Evolutionary conservation across 257 asterid genomes (phyloP), one percentile per base, ranked within the genome.

Genomic region (Solanum neorickii): DNA sequence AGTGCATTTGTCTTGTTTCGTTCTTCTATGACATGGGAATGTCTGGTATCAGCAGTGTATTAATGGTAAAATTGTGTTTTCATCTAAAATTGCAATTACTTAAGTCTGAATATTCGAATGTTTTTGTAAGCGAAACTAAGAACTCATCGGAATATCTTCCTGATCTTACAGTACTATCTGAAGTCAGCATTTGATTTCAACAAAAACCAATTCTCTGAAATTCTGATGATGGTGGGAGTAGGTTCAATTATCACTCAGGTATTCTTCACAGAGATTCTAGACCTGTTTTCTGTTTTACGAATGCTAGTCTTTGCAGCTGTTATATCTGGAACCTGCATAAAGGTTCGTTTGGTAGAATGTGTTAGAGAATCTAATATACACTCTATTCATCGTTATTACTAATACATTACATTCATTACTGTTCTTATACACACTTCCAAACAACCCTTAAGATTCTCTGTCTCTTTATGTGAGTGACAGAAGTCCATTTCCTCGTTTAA

Each of bases 241-340:
- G 98, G 99, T 92, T 94, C 98, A 12, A 94, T 97, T 42, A 89
- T 97, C 85, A 95, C 99, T 27, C 99, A 97, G 98, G 98, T 96
- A 96, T 41, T 11, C 52, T 60, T 12, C 88, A 23, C 44, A 49
- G 29, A 47, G 31, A 46, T 78, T 15, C 42, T 49, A 29, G 33
- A 65, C 12, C 83, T 27, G 23, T 46, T 33, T 83, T 74, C 52
- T 74, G 56, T 74, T 15, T 74, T 74, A 72, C n/a, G 0, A 74
- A 39, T 31, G 39, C 31, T n/a, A 13, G 16, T 76, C 35, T 42
- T 76, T 76, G 56, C 37, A 0, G 16, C 72, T 74, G 31, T 39
- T 74, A 74, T 39, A 5, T 2, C 12, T 23, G 18, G 12, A 73
- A 74, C 33, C 52, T 74, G 18, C 13, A 39, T 74, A 39, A 39